A percentile compares a stretch with the other conserved stretches of the same genome.
phyloP scores from a whole-genome alignment of 2,329 filamentous ascomycete genomes.

The Alternaria arborescens region DNA sequence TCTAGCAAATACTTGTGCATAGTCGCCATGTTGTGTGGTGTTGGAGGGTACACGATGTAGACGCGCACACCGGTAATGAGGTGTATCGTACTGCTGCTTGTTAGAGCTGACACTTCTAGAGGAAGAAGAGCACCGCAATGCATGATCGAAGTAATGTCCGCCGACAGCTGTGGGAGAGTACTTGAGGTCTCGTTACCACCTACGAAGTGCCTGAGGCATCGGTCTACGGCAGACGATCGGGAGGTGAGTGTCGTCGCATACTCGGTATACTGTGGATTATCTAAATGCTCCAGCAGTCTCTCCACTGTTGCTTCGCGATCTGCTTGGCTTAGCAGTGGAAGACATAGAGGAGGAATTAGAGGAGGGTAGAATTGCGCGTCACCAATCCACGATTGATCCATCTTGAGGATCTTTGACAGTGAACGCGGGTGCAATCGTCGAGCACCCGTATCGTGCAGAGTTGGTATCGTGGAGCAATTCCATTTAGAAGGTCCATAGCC shows the following conservation, averaged over 20 bases:
- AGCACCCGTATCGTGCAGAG: not conserved
- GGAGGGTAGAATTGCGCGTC: not conserved
- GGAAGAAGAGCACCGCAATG: slow-evolving; percentile 6
- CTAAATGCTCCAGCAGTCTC: not conserved
- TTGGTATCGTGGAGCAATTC: no score
- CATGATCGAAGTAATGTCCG: not conserved
- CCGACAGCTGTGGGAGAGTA: not conserved
- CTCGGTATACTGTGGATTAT: not conserved
- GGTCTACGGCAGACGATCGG: not conserved
- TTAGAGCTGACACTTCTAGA: not conserved
- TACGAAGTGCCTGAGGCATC: not conserved
- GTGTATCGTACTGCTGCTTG: not conserved
- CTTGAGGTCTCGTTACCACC: not conserved
- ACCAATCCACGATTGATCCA: not conserved
- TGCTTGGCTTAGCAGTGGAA: not conserved
- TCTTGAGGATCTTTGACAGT: not conserved
- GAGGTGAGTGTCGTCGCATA: slow-evolving; percentile 1
- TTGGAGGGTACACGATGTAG: slow-evolving; percentile 5
- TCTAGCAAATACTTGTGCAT: not conserved
- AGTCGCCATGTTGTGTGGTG: not conserved
- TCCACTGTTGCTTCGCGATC: not conserved
- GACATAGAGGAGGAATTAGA: not conserved
- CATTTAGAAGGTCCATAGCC: not conserved
- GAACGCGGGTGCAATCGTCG: not conserved
- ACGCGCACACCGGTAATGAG: not conserved